Evolutionary conservation across 192 early-diverging fungal genomes (phyloP), one percentile per base, ranked within the genome.

Genomic region (Funneliformis mosseae): DNA sequence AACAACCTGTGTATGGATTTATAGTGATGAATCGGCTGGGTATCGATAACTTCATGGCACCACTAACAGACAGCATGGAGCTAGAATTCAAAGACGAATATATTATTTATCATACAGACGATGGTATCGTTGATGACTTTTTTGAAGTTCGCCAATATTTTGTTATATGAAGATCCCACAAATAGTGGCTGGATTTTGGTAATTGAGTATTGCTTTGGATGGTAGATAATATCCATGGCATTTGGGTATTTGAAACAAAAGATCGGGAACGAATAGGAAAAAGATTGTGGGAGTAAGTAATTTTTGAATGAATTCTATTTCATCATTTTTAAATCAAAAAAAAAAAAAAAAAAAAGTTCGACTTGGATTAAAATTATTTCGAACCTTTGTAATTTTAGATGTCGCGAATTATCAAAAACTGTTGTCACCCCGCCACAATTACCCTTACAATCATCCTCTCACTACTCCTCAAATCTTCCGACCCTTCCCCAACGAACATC

Each of bases 21-120:
- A 92, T 92, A 60, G 91, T 98, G 60, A 90, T 98, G 87, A 98
- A 98, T 85, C 90, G 97, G 45, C 86, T 96, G 5, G 89, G 91
- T 6, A 85, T 95, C 25, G 95, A 97, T 42, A 97, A 97, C 87
- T 89, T 94, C 70, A 89, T 86, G 71, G 88, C 91, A 63, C 85
- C 88, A 42, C 83, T 98, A 48, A 88, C 82, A 16, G 86, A 88
- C 2, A 91, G 92, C 48, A 91, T 96, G 87, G 91, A 93, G 61
- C 89, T 97, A 77, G 91, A 96, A 81, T 77, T 93, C n/a, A 89
- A 92, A 46, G 89, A 91, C 18, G 92, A 97, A 81, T 96, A 95
- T 80, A 92, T 96, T 55, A 98, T 98, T 67, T 98, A 96, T 82
- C 88, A 89, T 59, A 88, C 89, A 55, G 88, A 85, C 38, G 86